Base-by-base conservation (phyloP, 2,329 filamentous ascomycete species). In the Diaporthe nobilis region DNA sequence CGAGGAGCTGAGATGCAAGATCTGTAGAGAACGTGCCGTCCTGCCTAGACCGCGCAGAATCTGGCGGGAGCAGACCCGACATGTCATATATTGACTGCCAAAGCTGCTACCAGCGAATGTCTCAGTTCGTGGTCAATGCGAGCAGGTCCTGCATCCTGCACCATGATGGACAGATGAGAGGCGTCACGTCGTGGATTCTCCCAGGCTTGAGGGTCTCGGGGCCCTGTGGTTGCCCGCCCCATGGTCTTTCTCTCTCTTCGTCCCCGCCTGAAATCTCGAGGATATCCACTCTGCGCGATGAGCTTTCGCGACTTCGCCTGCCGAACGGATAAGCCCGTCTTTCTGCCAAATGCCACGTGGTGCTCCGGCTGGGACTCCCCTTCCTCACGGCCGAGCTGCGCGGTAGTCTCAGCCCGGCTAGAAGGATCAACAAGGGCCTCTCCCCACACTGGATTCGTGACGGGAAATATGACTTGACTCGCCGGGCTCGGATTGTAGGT, bases 1-100 rank as follows among this genome's bases (percentile, higher is more conserved):
- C 65, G 34, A 22, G 42, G 31, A 53, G 34, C 65, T 42, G 65
- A 55, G 31, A 70, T 42, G 65, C 65, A 42, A 70, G 65, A 55
- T 55, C n/a, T 70, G n/a, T 13, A 20, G 47, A n/a, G 47, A n/a
- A 22, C 22, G 20, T 49, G 3, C 47, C 22, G 12, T 28, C 20
- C 47, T 39, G 65, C 49, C 15, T 34, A 68, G 31, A 53, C 53
- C 47, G 28, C 65, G 28, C 22, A 42, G 13, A 3, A 42, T 13
- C n/a, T 25, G 31, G 49, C 17, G 9, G 65, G n/a, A 42, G 34
- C 34, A 55, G 63, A 70, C 42, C 7, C 34, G 49, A 70, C 49
- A 2, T 31, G 65, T 70, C 65, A 70, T 28, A 55, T 22, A 31
- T 10, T 39, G 47, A 42, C 49, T 7, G 34, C 20, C 49, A 31